These are phyloP conservation scores for Globisporangium cystogenes DNA, from an alignment of 352 stramenopile genomes.

Conservation along the genomic window DNA sequence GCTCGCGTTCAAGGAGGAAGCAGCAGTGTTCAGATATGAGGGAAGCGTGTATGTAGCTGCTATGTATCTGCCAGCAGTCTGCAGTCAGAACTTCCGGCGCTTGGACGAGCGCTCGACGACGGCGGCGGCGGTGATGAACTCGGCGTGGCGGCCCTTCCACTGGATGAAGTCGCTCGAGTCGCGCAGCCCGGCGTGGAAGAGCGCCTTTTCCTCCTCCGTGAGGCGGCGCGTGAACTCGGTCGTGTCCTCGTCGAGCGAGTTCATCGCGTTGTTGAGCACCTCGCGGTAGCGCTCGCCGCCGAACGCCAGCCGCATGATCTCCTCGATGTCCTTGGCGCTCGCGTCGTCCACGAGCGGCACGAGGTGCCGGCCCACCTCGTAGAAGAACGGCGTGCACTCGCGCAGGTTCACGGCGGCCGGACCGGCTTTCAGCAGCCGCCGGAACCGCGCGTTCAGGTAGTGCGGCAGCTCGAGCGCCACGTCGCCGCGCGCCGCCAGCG, in stretches of 20 bases:
- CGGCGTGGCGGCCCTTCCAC: conserved; percentile 71
- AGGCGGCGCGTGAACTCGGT: conserved; percentile 6
- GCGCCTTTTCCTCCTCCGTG: conserved; percentile 22
- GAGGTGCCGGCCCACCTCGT: conserved; percentile 59
- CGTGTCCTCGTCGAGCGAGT: conserved; percentile 76
- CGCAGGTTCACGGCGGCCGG: conserved; percentile 69
- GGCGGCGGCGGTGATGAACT: conserved; percentile 47
- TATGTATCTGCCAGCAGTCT: too few species aligned
- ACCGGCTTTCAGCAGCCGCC: conserved; percentile 75
- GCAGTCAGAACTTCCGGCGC: conserved; percentile 35
- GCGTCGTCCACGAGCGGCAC: conserved; percentile 43
- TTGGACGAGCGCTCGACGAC: conserved; percentile 61
- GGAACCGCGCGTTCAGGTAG: conserved; percentile 68
- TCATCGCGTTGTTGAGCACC: conserved; percentile 84
- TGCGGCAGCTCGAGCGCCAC: conserved; percentile 52
- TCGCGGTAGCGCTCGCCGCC: conserved; percentile 69
- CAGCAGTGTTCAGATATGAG: too few species aligned
- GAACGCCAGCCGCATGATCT: conserved; percentile 75
- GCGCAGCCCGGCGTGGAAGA: conserved; percentile 57
- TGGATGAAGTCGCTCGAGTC: conserved; percentile 71
- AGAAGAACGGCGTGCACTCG: conserved; percentile 71
- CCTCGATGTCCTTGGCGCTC: conserved; percentile 52
- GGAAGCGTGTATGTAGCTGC: too few species aligned
- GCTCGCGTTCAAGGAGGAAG: too few species aligned
- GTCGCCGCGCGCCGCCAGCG: conserved; percentile 43